Conservation (phyloP, 1,284 basidiomycete genomes). For the Boletus austroedulis region DNA sequence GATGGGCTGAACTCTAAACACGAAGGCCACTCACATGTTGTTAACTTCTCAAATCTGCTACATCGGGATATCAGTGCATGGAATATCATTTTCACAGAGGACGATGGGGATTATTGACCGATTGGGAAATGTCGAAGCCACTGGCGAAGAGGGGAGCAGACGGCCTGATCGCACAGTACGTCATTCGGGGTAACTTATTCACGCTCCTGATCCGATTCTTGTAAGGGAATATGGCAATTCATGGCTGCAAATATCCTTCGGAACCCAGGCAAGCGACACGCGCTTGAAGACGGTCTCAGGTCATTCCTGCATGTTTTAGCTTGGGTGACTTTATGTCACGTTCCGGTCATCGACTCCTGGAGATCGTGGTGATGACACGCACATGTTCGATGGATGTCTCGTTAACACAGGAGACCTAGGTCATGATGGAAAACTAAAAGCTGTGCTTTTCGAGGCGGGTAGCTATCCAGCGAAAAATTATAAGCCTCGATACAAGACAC, state of each 20-base stretch:
- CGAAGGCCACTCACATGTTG: conserved; percentile 4
- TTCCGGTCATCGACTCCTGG: neutral
- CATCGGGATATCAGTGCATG: neutral
- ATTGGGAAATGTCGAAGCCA: conserved; percentile 9
- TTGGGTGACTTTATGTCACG: neutral
- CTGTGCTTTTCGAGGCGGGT: accelerated
- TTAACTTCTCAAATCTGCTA: neutral
- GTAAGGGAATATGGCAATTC: neutral
- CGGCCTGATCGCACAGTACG: too few species aligned
- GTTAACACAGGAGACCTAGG: too few species aligned
- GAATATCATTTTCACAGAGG: neutral
- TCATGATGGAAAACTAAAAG: too few species aligned
- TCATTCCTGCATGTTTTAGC: neutral
- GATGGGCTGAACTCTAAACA: too few species aligned
- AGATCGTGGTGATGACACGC: too few species aligned
- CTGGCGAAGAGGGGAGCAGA: neutral
- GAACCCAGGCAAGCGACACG: neutral
- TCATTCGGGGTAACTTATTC: too few species aligned
- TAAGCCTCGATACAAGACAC: too few species aligned
- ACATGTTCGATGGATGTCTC: too few species aligned
- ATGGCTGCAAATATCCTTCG: neutral
- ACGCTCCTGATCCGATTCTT: too few species aligned
- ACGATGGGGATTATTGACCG: conserved; percentile 2
- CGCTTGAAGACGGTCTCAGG: neutral
- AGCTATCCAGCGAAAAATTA: neutral